Evolutionary conservation across 2,329 filamentous ascomycete genomes (phyloP).

Genomic region (Ceratocystis variospora): DNA sequence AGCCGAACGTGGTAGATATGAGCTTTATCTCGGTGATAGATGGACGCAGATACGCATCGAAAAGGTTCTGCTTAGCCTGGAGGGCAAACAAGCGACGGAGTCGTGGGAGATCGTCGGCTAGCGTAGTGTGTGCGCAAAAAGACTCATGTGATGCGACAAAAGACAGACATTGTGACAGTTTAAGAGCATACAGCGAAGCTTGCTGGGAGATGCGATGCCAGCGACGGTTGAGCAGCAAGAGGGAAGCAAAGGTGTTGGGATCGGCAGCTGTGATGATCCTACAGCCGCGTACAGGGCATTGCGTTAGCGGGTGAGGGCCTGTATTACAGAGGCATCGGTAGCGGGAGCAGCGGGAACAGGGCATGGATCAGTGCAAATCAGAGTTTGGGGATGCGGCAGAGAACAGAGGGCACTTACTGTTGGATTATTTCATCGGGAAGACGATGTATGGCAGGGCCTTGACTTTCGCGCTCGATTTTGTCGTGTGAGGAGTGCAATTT

Average conservation of each 20-base stretch:
- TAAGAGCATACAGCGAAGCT: slow-evolving; percentile 47
- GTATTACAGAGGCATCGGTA: background rate
- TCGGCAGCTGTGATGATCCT: slow-evolving; percentile 49
- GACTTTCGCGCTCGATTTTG: background rate
- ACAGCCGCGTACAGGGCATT: slow-evolving; percentile 12
- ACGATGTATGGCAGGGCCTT: slow-evolving; percentile 34
- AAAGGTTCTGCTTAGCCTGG: slow-evolving; percentile 63
- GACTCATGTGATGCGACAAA: slow-evolving; percentile 38
- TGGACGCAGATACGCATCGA: slow-evolving; percentile 61
- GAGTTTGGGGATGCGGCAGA: background rate
- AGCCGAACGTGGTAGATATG: slow-evolving; percentile 71
- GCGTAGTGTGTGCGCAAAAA: slow-evolving; percentile 27
- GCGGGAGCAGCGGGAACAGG: background rate
- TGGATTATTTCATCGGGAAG: slow-evolving; percentile 57
- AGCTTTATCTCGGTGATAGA: slow-evolving; percentile 60
- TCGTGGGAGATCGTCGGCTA: slow-evolving; percentile 39
- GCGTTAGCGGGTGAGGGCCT: slow-evolving; percentile 2
- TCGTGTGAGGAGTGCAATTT: background rate
- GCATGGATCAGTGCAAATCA: background rate
- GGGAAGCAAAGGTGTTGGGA: slow-evolving; percentile 51
- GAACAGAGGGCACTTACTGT: slow-evolving; percentile 37
- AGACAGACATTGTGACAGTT: slow-evolving; percentile 47
- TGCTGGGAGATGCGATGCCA: slow-evolving; percentile 52
- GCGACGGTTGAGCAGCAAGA: slow-evolving; percentile 50
- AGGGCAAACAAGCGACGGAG: slow-evolving; percentile 53